Conservation (phyloP, 306 rosid genomes). For the Dryas octopetala region DNA sequence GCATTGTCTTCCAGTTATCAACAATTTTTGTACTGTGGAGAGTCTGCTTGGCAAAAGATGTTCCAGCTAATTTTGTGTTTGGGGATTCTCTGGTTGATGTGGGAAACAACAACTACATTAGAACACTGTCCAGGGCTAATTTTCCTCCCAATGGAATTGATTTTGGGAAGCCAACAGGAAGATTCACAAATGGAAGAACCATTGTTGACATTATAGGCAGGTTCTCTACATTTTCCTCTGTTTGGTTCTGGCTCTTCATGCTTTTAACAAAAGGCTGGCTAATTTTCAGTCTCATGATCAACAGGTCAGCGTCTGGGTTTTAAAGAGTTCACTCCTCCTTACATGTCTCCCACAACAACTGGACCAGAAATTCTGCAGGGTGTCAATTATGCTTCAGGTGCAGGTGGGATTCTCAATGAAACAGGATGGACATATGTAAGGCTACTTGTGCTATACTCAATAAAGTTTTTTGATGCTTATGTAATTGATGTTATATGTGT, state of each 20-base stretch:
- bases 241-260: neutral
- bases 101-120: constrained; percentile 69
- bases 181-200: constrained; percentile 81
- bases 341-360: constrained; percentile 56
- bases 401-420: constrained; percentile 64
- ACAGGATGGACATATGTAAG: constrained; percentile 62
- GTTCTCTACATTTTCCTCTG: neutral
- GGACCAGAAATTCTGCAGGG: constrained; percentile 57
- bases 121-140: constrained; percentile 54
- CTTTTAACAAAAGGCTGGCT: neutral
- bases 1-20: constrained; percentile 22
- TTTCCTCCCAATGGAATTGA: constrained; percentile 62
- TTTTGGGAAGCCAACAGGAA: constrained; percentile 67
- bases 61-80: constrained; percentile 63
- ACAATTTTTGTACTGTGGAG: constrained; percentile 21
- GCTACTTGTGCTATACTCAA: constrained; percentile 20
- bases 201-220: constrained; percentile 53
- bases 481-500: neutral
- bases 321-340: constrained; percentile 51
- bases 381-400: constrained; percentile 78
- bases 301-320: constrained; percentile 58
- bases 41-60: constrained; percentile 32
- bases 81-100: constrained; percentile 74
- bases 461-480: neutral
- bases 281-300: neutral